Evolutionary conservation across 1,284 basidiomycete species (phyloP), one percentile per base, ranked within the genome.

Genomic region (Moniliophthora roreri): DNA sequence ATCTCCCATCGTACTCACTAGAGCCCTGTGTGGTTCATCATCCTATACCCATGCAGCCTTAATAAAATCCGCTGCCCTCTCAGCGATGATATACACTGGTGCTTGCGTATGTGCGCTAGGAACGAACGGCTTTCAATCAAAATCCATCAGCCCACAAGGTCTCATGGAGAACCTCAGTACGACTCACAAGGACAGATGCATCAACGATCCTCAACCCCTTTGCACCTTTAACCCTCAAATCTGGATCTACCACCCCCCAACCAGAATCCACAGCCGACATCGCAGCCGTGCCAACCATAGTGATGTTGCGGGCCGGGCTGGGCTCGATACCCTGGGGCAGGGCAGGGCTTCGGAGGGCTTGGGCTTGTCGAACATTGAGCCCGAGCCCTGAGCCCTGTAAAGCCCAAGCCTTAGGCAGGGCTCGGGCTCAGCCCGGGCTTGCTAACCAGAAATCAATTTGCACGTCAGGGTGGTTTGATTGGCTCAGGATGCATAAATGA

Each of bases 181-280:
- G 13, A 61, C 63, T 56, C 51, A 63, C 63, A 45, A 70, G 68
- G 8, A 74, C 63, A 0, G 68, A 69, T 1, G 72, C 63, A 61
- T 77, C 74, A 23, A 72, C 63, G 28, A 76, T 65, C 10, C 74
- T 62, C 53, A 76, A 56, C 28, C 67, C 65, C n/a, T 56, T 26
- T 42, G 66, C 60, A 16, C 67, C 66, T 45, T 71, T 69, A 11
- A 70, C 65, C 24, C 61, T 61, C 39, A 86, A 65, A 53, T 77
- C 73, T 7, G 79, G 70, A 63, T 80, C 77, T 34, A 85, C 78
- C 18, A 84, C 82, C 9, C 67, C 69, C 16, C 54, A 60, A 10
- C 24, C 26, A 7, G 61, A 60, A 9, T 58, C 52, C 9, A 10
- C 50, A 0, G 57, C 24, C 37, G 61, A 57, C 69, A 72, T 71